Conservation (phyloP, 768 basidiomycete genomes). For the Agrocybe chaxingu region DNA sequence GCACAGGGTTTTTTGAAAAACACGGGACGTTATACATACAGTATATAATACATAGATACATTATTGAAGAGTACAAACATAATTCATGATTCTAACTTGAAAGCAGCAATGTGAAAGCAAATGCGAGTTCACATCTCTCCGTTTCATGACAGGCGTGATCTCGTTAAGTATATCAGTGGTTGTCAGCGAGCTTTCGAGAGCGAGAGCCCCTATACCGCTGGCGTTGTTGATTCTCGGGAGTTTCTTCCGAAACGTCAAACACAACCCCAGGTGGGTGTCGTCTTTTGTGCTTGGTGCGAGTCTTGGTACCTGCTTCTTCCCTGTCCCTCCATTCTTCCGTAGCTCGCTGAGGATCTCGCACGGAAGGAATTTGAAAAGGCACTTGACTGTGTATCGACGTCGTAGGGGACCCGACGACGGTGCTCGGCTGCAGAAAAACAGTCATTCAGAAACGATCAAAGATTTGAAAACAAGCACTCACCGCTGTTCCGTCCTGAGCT, state of each 20-base stretch:
- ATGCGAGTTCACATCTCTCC: too few relatives aligned
- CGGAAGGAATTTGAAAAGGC: conserved; percentile 50
- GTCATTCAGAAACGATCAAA: conserved; percentile 9
- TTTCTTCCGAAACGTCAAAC: conserved; percentile 58
- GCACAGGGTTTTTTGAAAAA: too few relatives aligned
- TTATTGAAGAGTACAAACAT: too few relatives aligned
- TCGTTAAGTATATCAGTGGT: too few relatives aligned
- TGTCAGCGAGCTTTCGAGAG: too few relatives aligned
- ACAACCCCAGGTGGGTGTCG: conserved; percentile 63
- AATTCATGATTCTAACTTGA: too few relatives aligned
- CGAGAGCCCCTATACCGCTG: background rate
- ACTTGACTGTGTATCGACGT: conserved; percentile 62
- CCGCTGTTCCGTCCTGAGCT: conserved; percentile 76
- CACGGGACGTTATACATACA: too few relatives aligned
- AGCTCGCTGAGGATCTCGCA: conserved; percentile 62
- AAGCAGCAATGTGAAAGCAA: too few relatives aligned
- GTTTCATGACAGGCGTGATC: too few relatives aligned
- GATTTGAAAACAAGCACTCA: conserved; percentile 32
- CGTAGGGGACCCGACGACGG: conserved; percentile 72
- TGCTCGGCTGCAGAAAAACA: conserved; percentile 47
- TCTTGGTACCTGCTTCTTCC: conserved; percentile 50
- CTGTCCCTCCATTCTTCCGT: conserved; percentile 69
- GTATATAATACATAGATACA: too few relatives aligned
- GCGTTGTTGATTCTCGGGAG: conserved; percentile 28
- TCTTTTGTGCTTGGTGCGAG: conserved; percentile 34